Evolutionary conservation across 2,329 filamentous ascomycete genomes (phyloP), one percentile per base, ranked within the genome.

Genomic region (Microsporum audouinii): DNA sequence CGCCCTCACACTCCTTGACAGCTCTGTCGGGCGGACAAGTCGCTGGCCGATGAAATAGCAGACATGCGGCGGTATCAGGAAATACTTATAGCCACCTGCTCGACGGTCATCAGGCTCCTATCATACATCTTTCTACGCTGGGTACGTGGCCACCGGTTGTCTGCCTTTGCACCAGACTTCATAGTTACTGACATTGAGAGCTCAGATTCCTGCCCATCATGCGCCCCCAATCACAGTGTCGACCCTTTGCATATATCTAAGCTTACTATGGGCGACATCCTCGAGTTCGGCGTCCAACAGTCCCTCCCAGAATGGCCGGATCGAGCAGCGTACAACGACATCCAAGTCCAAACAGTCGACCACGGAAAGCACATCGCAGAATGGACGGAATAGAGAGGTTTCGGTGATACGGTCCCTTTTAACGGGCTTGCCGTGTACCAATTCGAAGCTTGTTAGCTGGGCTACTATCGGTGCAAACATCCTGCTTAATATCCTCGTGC

Each of bases 391-490:
- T 8, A 57, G 31, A 29, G 27, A 36, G 31, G 55, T 57, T 7
- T 43, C 34, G 14, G 39, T 38, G 5, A 14, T 60, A 17, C 31
- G 47, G 65, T 88, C 89, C 2, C 77, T 97, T 5, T 75, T 95
- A 29, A 84, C 84, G 2, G 94, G 94, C 2, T 76, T 87, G 0
- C 92, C 94, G 1, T 90, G 85, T 67, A 82, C 87, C 5, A 81
- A 79, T n/a, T 89, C 85, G 58, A 76, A 82, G 10, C 67, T 85
- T 27, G 80, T 85, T 67, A 92, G 88, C 23, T 74, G 83, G 55
- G 66, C 85, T 31, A 89, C 88, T 0, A 83, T 91, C 58, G 73
- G 85, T 33, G 81, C 94, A 71, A 97, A 97, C 71, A 69, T 84
- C 17, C 74, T 81, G 2, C 77, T 94, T 45, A 80, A 90, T 4